These are phyloP conservation scores for Beauveria scarabaeidicola DNA, from an alignment of 2,329 filamentous ascomycete species.

Conservation along the genomic window DNA sequence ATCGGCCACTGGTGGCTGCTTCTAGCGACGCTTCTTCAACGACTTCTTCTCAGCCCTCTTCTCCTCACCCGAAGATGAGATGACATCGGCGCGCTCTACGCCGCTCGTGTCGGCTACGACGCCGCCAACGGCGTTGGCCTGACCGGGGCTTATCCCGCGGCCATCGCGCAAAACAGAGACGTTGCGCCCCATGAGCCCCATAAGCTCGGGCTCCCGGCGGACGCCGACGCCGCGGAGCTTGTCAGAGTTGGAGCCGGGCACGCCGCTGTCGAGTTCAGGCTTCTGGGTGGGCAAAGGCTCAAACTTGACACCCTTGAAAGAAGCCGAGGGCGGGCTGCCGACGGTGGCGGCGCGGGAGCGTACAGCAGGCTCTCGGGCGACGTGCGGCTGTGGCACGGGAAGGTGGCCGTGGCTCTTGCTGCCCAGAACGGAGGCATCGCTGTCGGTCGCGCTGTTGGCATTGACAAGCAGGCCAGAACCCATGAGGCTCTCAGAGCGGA, in stretches of 20 bases:
- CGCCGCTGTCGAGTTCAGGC: background rate
- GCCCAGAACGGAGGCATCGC: constrained; percentile 27
- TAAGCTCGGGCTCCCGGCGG: constrained; percentile 4
- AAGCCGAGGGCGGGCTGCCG: background rate
- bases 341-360: constrained; percentile 9
- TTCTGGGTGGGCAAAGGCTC: background rate
- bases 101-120: background rate
- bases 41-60: constrained; percentile 1
- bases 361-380: constrained; percentile 19
- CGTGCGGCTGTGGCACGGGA: constrained; percentile 18
- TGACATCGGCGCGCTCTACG: constrained; percentile 8
- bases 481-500: constrained; percentile 42
- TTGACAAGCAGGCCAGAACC: constrained; percentile 25
- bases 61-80: constrained; percentile 8
- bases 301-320: background rate
- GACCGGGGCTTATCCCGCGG: constrained; percentile 9
- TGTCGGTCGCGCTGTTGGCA: constrained; percentile 26
- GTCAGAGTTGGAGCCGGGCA: background rate
- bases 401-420: constrained; percentile 13
- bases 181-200: background rate
- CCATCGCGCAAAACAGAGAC: constrained; percentile 8
- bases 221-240: constrained; percentile 9
- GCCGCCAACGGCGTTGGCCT: constrained; percentile 8
- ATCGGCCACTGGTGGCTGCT: background rate
- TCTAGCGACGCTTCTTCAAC: constrained; percentile 9